Evolutionary conservation across 1,284 basidiomycete genomes (phyloP).

Genomic region (Cystobasidium pallidum): DNA sequence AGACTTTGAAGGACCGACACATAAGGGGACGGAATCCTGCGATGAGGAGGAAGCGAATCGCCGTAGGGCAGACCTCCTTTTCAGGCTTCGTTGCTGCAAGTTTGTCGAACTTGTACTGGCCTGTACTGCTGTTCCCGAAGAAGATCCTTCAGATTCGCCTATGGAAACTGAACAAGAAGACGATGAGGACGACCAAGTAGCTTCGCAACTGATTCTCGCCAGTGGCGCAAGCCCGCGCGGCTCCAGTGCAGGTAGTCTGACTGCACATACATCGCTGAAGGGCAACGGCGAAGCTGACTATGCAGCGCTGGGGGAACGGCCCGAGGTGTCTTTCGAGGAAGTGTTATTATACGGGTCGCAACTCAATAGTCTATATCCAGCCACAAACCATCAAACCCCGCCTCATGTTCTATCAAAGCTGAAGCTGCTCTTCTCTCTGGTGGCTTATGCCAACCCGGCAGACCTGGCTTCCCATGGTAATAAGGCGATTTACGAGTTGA

Average conservation of each 20-base stretch:
- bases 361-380: conserved; percentile 45
- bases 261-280: background rate
- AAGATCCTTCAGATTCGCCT: conserved; percentile 53
- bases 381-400: conserved; percentile 56
- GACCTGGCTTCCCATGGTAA: conserved; percentile 59
- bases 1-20: background rate
- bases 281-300: conserved; percentile 8
- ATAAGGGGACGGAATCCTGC: background rate
- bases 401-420: conserved; percentile 54
- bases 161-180: conserved; percentile 57
- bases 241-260: background rate
- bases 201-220: conserved; percentile 22
- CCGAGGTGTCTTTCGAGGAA: conserved; percentile 16
- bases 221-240: background rate
- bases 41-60: conserved; percentile 25
- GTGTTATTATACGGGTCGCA: conserved; percentile 42
- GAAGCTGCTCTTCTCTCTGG: conserved; percentile 72
- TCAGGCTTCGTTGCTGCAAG: conserved; percentile 76
- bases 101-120: conserved; percentile 75
- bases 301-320: background rate
- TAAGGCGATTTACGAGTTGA: conserved; percentile 69
- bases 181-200: conserved; percentile 36
- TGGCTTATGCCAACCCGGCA: conserved; percentile 74
- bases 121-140: background rate
- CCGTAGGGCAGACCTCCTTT: conserved; percentile 55